Percentiles rank a stretch among this genome's conserved stretches.
Evolutionary conservation across 2,329 filamentous ascomycete genomes (phyloP).

Genomic region (Pestalotiopsis sp.): DNA sequence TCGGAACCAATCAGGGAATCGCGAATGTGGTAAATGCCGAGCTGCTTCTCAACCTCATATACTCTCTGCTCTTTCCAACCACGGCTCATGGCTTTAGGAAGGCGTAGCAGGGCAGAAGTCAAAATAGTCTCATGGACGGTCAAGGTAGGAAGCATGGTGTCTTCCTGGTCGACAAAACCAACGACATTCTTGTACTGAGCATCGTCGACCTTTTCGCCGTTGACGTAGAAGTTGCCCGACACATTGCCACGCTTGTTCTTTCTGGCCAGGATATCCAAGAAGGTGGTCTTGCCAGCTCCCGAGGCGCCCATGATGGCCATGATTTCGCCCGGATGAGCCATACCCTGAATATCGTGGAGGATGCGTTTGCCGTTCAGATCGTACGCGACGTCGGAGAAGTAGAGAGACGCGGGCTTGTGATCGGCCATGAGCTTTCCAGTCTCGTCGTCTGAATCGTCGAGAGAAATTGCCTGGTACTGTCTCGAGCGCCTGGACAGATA

Average conservation of each 20-base stretch:
- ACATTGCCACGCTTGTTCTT: slow-evolving; percentile 92
- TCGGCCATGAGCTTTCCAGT: slow-evolving; percentile 83
- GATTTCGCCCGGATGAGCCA: slow-evolving; percentile 92
- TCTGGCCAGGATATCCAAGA: slow-evolving; percentile 90
- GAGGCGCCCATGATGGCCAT: slow-evolving; percentile 98
- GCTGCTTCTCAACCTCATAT: slow-evolving; percentile 90
- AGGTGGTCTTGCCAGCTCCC: slow-evolving; percentile 95
- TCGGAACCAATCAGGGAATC: slow-evolving; percentile 96
- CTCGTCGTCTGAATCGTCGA: slow-evolving; percentile 92
- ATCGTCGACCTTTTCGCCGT: slow-evolving; percentile 86
- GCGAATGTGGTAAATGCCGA: slow-evolving; percentile 91
- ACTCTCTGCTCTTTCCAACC: slow-evolving; percentile 89
- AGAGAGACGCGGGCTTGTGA: slow-evolving; percentile 86
- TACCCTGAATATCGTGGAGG: slow-evolving; percentile 76
- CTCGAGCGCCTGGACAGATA: slow-evolving; percentile 78
- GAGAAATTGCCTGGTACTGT: slow-evolving; percentile 72
- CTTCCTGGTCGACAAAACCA: slow-evolving; percentile 97
- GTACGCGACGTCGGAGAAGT: slow-evolving; percentile 88
- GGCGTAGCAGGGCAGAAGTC: slow-evolving; percentile 85
- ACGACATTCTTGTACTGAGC: slow-evolving; percentile 87
- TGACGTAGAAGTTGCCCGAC: slow-evolving; percentile 84
- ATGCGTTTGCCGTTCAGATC: slow-evolving; percentile 87
- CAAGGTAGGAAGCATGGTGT: slow-evolving; percentile 92
- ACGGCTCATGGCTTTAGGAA: slow-evolving; percentile 90
- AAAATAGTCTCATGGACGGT: slow-evolving; percentile 98